These are phyloP conservation scores for Caloboletus inedulis DNA, from an alignment of 1,284 basidiomycete species.

Conservation along the genomic window DNA sequence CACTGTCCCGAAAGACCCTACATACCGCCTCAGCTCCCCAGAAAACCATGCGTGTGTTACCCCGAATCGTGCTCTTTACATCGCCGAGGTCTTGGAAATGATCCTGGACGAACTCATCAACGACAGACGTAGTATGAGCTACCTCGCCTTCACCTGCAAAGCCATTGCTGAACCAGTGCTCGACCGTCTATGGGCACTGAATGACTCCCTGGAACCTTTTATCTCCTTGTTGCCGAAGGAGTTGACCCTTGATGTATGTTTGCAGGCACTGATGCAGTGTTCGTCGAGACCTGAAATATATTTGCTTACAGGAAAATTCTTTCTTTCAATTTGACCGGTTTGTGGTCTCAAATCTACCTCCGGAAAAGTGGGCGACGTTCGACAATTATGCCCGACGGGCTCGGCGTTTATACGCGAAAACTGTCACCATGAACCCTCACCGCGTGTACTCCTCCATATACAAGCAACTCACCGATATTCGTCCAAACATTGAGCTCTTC, in stretches of 20 bases:
- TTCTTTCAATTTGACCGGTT: conserved; percentile 17
- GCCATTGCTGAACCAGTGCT: conserved; percentile 27
- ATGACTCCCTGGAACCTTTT: conserved; percentile 28
- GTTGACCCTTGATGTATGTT: conserved; percentile 22
- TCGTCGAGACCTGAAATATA: conserved; percentile 4
- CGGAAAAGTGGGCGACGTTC: conserved; percentile 20
- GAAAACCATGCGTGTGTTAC: background rate
- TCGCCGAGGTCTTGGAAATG: conserved; percentile 26
- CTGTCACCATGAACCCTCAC: conserved; percentile 27
- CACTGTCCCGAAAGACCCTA: background rate
- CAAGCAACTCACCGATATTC: conserved; percentile 25
- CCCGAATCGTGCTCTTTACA: conserved; percentile 17
- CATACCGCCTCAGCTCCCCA: background rate
- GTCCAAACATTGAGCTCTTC: conserved; percentile 30
- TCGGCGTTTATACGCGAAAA: conserved; percentile 24
- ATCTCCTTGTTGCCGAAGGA: conserved; percentile 21
- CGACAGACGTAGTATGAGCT: conserved; percentile 22
- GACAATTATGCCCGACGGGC: conserved; percentile 27
- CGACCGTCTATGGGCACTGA: conserved; percentile 28
- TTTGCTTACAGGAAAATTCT: conserved; percentile 20
- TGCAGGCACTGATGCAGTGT: background rate
- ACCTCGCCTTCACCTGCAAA: conserved; percentile 30
- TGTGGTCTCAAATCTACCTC: conserved; percentile 10
- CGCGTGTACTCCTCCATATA: conserved; percentile 32
- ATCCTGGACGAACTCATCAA: conserved; percentile 25